These are phyloP conservation scores for Boletus sp. DNA, from an alignment of 768 basidiomycete species.

Conservation along the genomic window DNA sequence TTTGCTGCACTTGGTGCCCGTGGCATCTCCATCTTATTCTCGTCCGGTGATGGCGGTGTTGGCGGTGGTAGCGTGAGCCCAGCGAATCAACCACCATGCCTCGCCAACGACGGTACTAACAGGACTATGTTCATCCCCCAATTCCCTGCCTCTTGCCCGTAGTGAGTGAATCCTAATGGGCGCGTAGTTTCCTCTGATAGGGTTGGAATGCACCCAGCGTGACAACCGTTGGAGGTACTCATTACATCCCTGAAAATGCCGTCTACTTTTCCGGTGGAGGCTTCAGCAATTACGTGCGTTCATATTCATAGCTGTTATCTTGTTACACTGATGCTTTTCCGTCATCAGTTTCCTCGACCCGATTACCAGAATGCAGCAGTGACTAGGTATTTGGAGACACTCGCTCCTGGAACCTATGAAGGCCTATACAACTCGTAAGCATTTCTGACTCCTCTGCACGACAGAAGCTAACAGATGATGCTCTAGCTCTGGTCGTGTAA, in stretches of 20 bases:
- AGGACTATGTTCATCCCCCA: constrained; percentile 49
- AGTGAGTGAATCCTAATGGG: constrained; percentile 30
- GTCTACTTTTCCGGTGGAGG: constrained; percentile 68
- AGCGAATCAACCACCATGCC: constrained; percentile 46
- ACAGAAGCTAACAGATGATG: neutral
- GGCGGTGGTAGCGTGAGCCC: constrained; percentile 60
- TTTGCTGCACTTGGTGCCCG: constrained; percentile 71
- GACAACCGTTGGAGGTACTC: constrained; percentile 70
- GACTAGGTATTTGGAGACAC: constrained; percentile 39
- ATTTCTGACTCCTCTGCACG: neutral
- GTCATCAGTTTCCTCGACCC: constrained; percentile 50
- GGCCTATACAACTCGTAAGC: constrained; percentile 61
- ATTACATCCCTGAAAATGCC: constrained; percentile 55
- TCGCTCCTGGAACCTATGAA: constrained; percentile 48
- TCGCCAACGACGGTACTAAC: constrained; percentile 59
- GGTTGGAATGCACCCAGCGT: constrained; percentile 41
- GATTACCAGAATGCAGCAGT: constrained; percentile 51
- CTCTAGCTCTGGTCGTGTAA: constrained; percentile 51
- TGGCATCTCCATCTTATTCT: constrained; percentile 63
- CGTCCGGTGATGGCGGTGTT: constrained; percentile 68
- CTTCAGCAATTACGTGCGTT: constrained; percentile 62
- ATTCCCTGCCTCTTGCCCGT: constrained; percentile 66
- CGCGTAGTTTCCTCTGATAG: neutral
- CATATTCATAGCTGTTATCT: neutral
- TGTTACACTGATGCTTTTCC: neutral